Evolutionary conservation across 345 rosid genomes (phyloP).

Genomic region (Lepidium sativum): DNA sequence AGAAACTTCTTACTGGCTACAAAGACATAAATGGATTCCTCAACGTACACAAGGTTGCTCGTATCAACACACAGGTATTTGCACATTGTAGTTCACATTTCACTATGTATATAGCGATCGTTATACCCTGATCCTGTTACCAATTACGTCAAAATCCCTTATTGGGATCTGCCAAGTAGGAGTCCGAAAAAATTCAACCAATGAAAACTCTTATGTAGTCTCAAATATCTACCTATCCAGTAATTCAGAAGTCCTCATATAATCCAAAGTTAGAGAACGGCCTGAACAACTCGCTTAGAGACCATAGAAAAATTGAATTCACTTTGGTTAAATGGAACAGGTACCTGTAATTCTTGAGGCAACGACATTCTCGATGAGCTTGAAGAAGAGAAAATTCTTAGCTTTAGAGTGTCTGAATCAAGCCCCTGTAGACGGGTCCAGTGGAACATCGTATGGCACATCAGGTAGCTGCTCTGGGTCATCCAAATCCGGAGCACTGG

Average conservation of each 20-base stretch:
- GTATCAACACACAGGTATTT: conserved; percentile 78
- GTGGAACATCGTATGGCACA: conserved; percentile 74
- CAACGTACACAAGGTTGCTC: conserved; percentile 70
- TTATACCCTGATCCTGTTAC: too few species aligned
- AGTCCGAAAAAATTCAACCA: too few species aligned
- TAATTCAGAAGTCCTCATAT: background rate
- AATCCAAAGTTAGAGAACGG: background rate
- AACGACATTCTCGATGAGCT: conserved; percentile 73
- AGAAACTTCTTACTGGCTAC: conserved; percentile 74
- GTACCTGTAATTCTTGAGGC: conserved; percentile 83
- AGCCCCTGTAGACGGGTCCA: conserved; percentile 89
- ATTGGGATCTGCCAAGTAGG: too few species aligned
- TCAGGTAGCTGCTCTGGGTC: conserved; percentile 58
- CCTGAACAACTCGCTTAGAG: background rate
- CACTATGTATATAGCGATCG: too few species aligned
- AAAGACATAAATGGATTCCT: conserved; percentile 93
- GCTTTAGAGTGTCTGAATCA: conserved; percentile 81
- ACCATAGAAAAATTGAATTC: background rate
- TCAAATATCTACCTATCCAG: background rate
- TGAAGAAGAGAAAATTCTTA: conserved; percentile 71
- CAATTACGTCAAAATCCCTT: too few species aligned
- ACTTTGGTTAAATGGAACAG: conserved; percentile 26
- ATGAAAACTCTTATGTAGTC: background rate
- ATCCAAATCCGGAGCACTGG: conserved; percentile 54
- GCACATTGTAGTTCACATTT: background rate